Evolutionary conservation across 208 protist species (phyloP), one percentile per base, ranked within the genome.

Genomic region (Leishmania turanica): DNA sequence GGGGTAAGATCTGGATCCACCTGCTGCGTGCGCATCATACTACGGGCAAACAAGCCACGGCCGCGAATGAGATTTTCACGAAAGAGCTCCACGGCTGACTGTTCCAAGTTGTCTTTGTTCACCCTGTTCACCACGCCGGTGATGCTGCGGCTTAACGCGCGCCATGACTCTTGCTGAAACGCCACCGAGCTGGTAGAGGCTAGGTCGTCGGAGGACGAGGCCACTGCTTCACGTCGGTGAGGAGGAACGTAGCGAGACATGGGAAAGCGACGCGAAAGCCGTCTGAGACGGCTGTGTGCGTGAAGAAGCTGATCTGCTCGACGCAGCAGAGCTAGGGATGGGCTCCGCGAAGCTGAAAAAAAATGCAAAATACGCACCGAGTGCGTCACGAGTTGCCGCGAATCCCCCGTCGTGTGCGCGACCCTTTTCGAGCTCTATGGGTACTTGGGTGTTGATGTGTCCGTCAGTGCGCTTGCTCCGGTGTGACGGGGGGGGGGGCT

Each of bases 61-160:
- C 99, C 99, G 65, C 99, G 94, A 0, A 99, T 89, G 15, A 99
- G 85, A 86, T 99, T 99, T 80, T 99, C 99, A 19, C 86, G 88
- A 84, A 99, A 99, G 17, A 99, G 83, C 79, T 99, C 98, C 11
- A 89, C 89, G 31, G 98, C 89, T 34, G 99, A 97, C 42, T 98
- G 75, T 84, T 95, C 86, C 9, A 99, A 87, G 73, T 99, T 99
- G n/a, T 91, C 79, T 4, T 86, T 84, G 87, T 96, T 99, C 34
- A 99, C 95, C 77, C 98, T 99, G 90, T 99, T 99, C 1, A 99
- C 88, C 6, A 99, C 88, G 54, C 98, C 98, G 60, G 99, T 99
- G 75, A 99, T 98, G 65, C 89, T 97, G 80, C 99, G 99, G 62
- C 93, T 95, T 1, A 99, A 91, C 3, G 98, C 98, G 72, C 99